Evolutionary conservation across 495 filamentous ascomycete species (phyloP).

Genomic region (Penicillium subrubescens): DNA sequence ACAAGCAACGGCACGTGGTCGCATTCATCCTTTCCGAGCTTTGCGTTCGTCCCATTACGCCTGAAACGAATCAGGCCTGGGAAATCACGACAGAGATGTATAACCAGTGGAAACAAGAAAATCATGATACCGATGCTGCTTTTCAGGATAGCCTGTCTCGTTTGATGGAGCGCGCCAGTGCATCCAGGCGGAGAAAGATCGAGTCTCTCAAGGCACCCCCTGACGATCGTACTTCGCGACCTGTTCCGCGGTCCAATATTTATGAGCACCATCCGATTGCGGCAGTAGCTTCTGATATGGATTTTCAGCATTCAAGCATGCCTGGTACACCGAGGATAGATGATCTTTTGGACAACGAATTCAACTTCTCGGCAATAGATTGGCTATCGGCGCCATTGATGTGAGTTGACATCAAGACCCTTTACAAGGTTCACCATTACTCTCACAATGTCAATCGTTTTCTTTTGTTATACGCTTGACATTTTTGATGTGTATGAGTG

Average conservation of each 20-base stretch:
- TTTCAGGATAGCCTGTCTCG: conserved; percentile 64
- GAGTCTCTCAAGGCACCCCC: not conserved
- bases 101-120: conserved; percentile 44
- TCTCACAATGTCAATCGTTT: too few species aligned
- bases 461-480: too few species aligned
- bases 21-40: conserved; percentile 71
- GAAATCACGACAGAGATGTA: conserved; percentile 61
- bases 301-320: not conserved
- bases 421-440: not conserved
- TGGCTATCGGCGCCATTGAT: not conserved
- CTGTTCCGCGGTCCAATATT: not conserved
- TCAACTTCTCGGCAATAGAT: not conserved
- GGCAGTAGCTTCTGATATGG: not conserved
- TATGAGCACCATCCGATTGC: not conserved
- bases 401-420: not conserved
- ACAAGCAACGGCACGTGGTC: conserved; percentile 75
- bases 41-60: conserved; percentile 58
- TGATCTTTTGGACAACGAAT: not conserved
- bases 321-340: not conserved
- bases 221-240: not conserved
- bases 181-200: not conserved
- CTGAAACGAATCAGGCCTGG: conserved; percentile 74
- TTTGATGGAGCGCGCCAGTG: conserved; percentile 21
- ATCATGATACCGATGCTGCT: conserved; percentile 55
- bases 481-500: too few species aligned